Evolutionary conservation across 2,329 filamentous ascomycete species (phyloP).

Genomic region (Calonectria pauciramosa): DNA sequence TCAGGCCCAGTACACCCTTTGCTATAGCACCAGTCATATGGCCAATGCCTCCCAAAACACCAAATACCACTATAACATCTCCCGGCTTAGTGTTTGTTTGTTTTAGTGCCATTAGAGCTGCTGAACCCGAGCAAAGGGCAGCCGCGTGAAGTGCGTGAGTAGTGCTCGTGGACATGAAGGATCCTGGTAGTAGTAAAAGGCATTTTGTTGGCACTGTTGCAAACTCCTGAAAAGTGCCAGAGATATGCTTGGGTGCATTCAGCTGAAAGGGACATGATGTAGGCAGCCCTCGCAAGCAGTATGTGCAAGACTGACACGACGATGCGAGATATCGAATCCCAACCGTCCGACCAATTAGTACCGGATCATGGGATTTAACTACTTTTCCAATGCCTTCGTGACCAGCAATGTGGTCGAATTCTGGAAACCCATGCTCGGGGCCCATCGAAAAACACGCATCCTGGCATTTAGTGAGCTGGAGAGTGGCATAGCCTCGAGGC

Average conservation of each 20-base stretch:
- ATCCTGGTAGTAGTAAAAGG: background rate
- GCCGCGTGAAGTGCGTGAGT: background rate
- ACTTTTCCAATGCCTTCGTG: constrained; percentile 4
- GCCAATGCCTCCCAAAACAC: no score
- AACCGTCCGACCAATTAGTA: background rate
- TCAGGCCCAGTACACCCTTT: background rate
- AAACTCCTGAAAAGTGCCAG: constrained; percentile 14
- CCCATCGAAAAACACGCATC: no score
- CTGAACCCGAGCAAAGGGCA: no score
- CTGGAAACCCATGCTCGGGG: no score
- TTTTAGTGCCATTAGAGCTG: no score
- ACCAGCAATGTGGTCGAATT: no score
- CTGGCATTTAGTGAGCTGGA: no score
- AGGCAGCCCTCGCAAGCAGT: background rate
- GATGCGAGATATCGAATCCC: constrained; percentile 2
- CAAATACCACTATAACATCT: no score
- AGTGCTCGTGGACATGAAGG: background rate
- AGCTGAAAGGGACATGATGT: constrained; percentile 7
- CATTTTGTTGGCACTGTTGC: background rate
- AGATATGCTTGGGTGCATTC: background rate
- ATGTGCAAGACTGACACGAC: background rate
- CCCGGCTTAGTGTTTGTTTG: no score
- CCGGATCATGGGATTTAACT: background rate
- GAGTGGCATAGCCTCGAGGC: no score
- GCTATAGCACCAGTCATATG: no score